Evolutionary conservation across 305 asterid genomes (phyloP).

Genomic region (Fraxinus baroniana): DNA sequence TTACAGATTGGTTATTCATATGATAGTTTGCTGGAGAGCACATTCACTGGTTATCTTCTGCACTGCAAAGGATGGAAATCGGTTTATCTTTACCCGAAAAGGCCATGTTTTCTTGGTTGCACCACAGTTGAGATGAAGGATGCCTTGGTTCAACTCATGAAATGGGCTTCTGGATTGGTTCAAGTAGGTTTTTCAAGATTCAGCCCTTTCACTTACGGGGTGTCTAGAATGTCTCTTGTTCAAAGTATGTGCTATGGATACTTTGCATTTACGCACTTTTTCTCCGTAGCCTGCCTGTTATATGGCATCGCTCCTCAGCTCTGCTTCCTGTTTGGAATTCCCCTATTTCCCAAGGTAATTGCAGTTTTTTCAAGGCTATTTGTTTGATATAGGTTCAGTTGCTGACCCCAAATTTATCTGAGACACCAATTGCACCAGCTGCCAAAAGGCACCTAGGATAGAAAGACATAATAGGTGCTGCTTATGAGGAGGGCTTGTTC

Average conservation of each 20-base stretch:
- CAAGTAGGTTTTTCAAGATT: conserved; percentile 68
- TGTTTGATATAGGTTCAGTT: neutral
- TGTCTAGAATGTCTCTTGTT: conserved; percentile 53
- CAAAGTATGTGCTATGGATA: conserved; percentile 73
- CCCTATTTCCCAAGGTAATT: conserved; percentile 67
- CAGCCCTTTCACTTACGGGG: conserved; percentile 67
- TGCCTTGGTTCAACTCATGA: conserved; percentile 68
- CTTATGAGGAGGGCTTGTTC: neutral
- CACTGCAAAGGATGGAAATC: conserved; percentile 80
- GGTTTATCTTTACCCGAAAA: conserved; percentile 64
- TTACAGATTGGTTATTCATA: conserved; percentile 76
- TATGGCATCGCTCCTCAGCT: conserved; percentile 63
- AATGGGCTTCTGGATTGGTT: conserved; percentile 82
- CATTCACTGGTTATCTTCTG: conserved; percentile 66
- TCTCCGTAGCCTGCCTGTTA: conserved; percentile 50
- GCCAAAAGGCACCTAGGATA: neutral
- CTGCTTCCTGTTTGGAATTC: conserved; percentile 54
- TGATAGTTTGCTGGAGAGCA: conserved; percentile 61
- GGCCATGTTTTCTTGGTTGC: conserved; percentile 75
- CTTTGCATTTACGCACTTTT: conserved; percentile 51
- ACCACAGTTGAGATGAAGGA: conserved; percentile 79
- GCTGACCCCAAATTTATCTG: no score
- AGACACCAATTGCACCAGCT: no score
- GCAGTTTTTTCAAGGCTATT: neutral
- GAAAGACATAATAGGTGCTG: neutral